Conservation (phyloP, 495 filamentous ascomycete genomes). For the Podospora pseudopauciseta region DNA sequence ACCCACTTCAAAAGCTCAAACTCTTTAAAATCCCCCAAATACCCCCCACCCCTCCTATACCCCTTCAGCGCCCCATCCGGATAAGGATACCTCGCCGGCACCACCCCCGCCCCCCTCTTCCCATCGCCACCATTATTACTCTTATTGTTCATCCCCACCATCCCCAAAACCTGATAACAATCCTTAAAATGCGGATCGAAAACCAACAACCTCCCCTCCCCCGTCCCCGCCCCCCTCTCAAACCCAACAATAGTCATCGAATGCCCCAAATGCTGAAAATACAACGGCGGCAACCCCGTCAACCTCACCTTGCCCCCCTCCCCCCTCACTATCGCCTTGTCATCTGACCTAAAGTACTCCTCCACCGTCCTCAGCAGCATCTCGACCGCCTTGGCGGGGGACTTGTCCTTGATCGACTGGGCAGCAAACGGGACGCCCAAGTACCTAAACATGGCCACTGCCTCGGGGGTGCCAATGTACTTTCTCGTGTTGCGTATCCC, state of each 20-base stretch:
- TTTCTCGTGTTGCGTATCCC: constrained; percentile 85
- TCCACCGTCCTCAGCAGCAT: constrained; percentile 65
- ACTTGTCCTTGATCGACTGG: constrained; percentile 36
- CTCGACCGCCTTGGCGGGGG: constrained; percentile 32
- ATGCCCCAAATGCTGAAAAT: constrained; percentile 90
- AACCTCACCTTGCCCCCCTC: constrained; percentile 52
- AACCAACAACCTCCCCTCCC: constrained; percentile 68
- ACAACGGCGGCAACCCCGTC: constrained; percentile 76
- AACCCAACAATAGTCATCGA: constrained; percentile 90
- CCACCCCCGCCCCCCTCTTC: constrained; percentile 2
- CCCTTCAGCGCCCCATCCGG: constrained; percentile 60
- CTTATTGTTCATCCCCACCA: not conserved
- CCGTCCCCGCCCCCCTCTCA: constrained; percentile 59
- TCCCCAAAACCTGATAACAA: not conserved
- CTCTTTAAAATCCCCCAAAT: constrained; percentile 64
- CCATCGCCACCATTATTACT: too few relatives aligned
- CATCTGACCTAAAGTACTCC: constrained; percentile 56
- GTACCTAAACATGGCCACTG: constrained; percentile 71
- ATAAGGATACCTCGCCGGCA: constrained; percentile 43
- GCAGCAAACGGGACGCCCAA: constrained; percentile 56
- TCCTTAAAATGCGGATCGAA: constrained; percentile 84
- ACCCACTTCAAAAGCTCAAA: constrained; percentile 79
- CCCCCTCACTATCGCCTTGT: constrained; percentile 40
- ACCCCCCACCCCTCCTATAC: constrained; percentile 64
- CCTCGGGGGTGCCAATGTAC: constrained; percentile 95